Conservation (phyloP, 2,329 filamentous ascomycete species). For the Colletotrichum theobromicola region DNA sequence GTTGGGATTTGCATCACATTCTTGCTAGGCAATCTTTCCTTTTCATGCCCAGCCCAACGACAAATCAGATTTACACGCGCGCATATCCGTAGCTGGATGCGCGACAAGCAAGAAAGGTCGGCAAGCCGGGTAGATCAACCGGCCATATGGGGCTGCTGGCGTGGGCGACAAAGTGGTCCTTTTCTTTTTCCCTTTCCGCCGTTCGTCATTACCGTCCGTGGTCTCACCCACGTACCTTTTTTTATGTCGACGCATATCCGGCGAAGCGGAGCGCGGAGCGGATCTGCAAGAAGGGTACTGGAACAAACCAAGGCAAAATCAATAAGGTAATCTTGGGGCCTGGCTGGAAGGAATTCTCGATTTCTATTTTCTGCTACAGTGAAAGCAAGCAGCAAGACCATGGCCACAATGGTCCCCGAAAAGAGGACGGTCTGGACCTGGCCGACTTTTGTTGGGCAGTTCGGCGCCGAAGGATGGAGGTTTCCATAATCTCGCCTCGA, state of each 20-base stretch:
- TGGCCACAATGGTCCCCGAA: not conserved
- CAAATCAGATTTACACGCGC: not conserved
- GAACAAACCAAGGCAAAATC: not conserved
- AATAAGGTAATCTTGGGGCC: not conserved
- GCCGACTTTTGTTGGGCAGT: not conserved
- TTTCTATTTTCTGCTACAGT: not conserved
- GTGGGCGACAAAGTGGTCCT: not conserved
- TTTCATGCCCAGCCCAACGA: not conserved
- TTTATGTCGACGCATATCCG: not conserved
- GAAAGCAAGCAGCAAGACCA: not conserved
- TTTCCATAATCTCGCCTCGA: not conserved
- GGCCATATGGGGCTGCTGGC: not conserved
- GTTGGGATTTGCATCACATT: constrained; percentile 1
- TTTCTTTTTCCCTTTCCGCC: not conserved
- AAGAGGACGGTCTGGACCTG: not conserved
- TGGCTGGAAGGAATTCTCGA: not conserved
- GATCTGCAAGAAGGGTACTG: not conserved
- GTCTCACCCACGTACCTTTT: not conserved
- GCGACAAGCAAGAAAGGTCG: not conserved
- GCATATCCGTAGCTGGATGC: not conserved
- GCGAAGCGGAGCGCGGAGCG: not conserved
- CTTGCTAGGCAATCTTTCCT: not conserved
- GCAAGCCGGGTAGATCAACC: not conserved
- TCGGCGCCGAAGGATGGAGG: not conserved
- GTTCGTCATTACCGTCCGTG: not conserved